phyloP scores from a whole-genome alignment of 225 moss, liverwort and hornwort genomes.

The Polytrichum formosum region DNA sequence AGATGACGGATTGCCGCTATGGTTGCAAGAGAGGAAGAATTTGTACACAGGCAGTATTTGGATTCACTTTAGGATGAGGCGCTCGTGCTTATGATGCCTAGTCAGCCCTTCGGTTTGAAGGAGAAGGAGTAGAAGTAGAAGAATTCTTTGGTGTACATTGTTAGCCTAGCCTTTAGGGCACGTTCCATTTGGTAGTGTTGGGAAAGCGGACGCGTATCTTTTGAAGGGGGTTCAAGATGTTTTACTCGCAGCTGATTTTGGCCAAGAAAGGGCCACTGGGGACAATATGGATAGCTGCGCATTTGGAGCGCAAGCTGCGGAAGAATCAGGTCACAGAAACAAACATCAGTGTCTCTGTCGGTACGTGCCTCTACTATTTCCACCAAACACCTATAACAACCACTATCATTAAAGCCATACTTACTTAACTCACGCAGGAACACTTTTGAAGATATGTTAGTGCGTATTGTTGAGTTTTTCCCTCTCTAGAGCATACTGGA shows the following conservation, averaged over 20 bases:
- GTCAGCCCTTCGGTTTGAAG: conserved; percentile 13
- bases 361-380: conserved; percentile 38
- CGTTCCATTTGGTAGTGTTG: conserved; percentile 10
- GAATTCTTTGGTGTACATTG: conserved; percentile 8
- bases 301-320: conserved; percentile 98
- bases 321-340: conserved; percentile 99
- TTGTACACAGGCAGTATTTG: conserved; percentile 16
- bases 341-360: conserved; percentile 96
- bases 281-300: conserved; percentile 99
- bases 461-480: too few species aligned
- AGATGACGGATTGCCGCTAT: conserved; percentile 18
- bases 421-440: too few species aligned
- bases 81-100: conserved; percentile 6
- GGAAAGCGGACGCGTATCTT: conserved; percentile 2
- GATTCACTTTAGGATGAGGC: conserved; percentile 24
- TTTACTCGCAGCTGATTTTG: conserved; percentile 98
- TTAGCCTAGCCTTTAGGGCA: conserved; percentile 16
- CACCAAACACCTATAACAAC: too few species aligned
- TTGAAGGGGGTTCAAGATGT: conserved; percentile 59
- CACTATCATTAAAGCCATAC: too few species aligned
- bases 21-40: conserved; percentile 20
- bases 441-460: too few species aligned
- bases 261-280: conserved; percentile 99
- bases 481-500: too few species aligned
- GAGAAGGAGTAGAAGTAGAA: conserved; percentile 8